Percentiles rank a stretch among this genome's conserved stretches.
Evolutionary conservation across 768 basidiomycete species (phyloP).

Genomic region (Auricularia sp.): DNA sequence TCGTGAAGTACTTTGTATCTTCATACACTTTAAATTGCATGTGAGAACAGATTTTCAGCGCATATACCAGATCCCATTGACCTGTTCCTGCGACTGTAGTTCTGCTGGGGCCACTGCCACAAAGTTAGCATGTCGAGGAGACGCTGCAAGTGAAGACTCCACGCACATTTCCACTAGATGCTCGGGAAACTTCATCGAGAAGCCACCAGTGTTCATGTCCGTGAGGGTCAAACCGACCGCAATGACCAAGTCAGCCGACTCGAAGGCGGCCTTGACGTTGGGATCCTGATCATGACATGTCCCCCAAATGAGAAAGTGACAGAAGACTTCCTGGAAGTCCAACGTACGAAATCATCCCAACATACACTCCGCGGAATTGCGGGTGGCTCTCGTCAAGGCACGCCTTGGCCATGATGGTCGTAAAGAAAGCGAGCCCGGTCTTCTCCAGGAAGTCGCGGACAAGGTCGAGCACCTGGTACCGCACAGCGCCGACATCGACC

Average conservation of each 20-base stretch:
- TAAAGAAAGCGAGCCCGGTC: slow-evolving; percentile 66
- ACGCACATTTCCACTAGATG: neutral
- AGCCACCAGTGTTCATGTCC: neutral
- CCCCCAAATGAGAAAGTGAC: too few species aligned
- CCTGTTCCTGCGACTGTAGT: neutral
- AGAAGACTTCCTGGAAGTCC: neutral
- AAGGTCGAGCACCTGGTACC: slow-evolving; percentile 58
- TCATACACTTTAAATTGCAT: neutral
- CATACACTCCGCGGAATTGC: neutral
- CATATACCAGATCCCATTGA: neutral
- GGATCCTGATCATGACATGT: neutral
- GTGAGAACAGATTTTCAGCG: neutral
- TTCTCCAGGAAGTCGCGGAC: slow-evolving; percentile 49
- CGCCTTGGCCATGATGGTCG: slow-evolving; percentile 69
- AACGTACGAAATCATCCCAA: neutral
- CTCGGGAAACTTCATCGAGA: neutral
- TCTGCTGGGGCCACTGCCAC: too few species aligned
- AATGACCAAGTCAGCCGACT: neutral
- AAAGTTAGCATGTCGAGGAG: too few species aligned
- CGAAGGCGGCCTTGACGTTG: neutral
- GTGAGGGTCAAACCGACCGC: neutral
- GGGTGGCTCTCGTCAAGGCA: neutral
- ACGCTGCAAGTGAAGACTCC: too few species aligned
- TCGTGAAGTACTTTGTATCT: neutral
- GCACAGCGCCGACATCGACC: slow-evolving; percentile 63